These are phyloP conservation scores for Nepenthes gracilis DNA, from an alignment of 148 eudicot genomes.

Conservation along the genomic window DNA sequence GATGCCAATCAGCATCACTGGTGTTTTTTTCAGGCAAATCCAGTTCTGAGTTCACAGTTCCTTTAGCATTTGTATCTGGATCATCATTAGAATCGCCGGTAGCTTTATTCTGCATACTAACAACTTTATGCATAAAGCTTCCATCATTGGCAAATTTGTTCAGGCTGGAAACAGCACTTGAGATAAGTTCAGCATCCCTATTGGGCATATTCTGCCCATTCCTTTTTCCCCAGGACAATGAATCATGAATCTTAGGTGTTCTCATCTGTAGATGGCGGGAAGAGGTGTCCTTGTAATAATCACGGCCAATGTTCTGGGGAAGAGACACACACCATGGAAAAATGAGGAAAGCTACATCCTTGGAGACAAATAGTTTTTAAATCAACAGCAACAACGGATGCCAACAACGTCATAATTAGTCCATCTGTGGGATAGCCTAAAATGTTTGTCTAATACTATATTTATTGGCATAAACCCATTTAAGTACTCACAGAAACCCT, in stretches of 20 bases:
- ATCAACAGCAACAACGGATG: no score
- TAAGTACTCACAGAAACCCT: no score
- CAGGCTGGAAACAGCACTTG: slow-evolving; percentile 65
- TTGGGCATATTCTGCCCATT: slow-evolving; percentile 35
- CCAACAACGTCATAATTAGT: no score
- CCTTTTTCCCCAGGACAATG: slow-evolving; percentile 77
- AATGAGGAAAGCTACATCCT: no score
- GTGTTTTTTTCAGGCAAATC: slow-evolving; percentile 14
- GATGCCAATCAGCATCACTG: slow-evolving; percentile 27
- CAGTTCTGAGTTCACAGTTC: slow-evolving; percentile 15
- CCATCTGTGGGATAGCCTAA: no score
- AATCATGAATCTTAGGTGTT: slow-evolving; percentile 65
- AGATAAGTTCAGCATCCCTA: slow-evolving; percentile 45
- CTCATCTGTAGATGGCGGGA: slow-evolving; percentile 50
- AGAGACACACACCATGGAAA: not conserved
- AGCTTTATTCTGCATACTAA: slow-evolving; percentile 21
- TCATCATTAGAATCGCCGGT: slow-evolving; percentile 15
- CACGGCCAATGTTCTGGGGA: slow-evolving; percentile 21
- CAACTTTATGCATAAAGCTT: slow-evolving; percentile 48
- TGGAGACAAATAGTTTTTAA: no score
- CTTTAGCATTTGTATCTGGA: slow-evolving; percentile 17
- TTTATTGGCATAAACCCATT: no score
- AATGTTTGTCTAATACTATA: no score
- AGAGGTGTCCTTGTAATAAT: slow-evolving; percentile 27
- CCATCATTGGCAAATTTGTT: slow-evolving; percentile 79